A percentile compares a stretch with the other conserved stretches of the same genome.
Evolutionary conservation across 164 flowering plant genomes (phyloP).

Genomic region (Chimonanthus praecox): DNA sequence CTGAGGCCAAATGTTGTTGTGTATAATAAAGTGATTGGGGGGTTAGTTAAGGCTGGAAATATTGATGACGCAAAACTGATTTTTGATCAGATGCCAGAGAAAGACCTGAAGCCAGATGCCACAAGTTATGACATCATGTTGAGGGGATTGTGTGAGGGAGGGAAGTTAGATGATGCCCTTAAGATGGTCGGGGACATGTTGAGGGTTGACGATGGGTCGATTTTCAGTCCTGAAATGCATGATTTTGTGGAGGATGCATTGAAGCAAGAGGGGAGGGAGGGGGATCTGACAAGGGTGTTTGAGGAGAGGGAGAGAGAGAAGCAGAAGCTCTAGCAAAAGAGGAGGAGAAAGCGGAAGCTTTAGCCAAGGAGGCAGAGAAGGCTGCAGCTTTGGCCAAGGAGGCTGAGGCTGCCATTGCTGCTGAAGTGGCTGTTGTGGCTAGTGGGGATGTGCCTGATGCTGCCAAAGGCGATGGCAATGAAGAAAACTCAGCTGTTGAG

Average conservation of each 20-base stretch:
- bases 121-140: conserved; percentile 57
- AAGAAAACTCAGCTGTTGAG: conserved; percentile 6
- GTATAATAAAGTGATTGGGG: conserved; percentile 57
- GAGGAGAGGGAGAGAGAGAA: conserved; percentile 71
- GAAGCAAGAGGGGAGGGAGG: conserved; percentile 71
- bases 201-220: conserved; percentile 43
- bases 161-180: conserved; percentile 67
- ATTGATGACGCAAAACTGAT: conserved; percentile 73
- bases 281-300: conserved; percentile 59
- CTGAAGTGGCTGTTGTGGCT: conserved; percentile 16
- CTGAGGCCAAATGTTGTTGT: conserved; percentile 69
- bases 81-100: conserved; percentile 77
- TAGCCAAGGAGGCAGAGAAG: conserved; percentile 32
- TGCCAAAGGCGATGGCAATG: conserved; percentile 11
- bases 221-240: conserved; percentile 53
- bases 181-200: conserved; percentile 47
- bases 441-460: conserved; percentile 7
- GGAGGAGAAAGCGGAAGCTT: conserved; percentile 14
- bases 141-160: conserved; percentile 52
- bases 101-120: conserved; percentile 56
- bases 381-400: conserved; percentile 41
- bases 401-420: conserved; percentile 14
- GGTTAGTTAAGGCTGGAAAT: conserved; percentile 57
- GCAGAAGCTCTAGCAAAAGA: conserved; percentile 42
- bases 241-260: conserved; percentile 61